Percentiles rank a stretch among this genome's conserved stretches.
Evolutionary conservation across 768 basidiomycete genomes (phyloP).

Genomic region (Agaricus subrufescens): DNA sequence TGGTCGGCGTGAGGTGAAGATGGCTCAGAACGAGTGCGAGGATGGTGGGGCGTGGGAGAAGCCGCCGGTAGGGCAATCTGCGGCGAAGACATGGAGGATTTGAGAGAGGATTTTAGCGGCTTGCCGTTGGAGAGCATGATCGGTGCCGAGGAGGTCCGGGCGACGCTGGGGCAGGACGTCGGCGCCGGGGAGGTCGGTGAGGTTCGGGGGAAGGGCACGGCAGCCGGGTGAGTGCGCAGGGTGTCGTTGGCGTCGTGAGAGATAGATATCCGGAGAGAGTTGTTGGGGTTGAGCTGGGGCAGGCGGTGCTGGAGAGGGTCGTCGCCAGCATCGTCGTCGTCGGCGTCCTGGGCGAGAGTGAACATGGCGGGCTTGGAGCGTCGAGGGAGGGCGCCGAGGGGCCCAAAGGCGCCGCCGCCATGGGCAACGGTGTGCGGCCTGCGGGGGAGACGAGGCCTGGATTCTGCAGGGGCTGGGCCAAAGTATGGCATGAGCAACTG

Average conservation of each 20-base stretch:
- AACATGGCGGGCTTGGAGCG: slow-evolving; percentile 6
- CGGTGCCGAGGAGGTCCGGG: slow-evolving; percentile 32
- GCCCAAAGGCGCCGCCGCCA: slow-evolving; percentile 44
- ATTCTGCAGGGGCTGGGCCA: slow-evolving; percentile 19
- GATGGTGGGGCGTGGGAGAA: slow-evolving; percentile 35
- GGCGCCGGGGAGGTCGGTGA: slow-evolving; percentile 20
- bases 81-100: slow-evolving; percentile 41
- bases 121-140: slow-evolving; percentile 71
- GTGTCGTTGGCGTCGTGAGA: slow-evolving; percentile 18
- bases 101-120: slow-evolving; percentile 84
- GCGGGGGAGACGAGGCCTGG: slow-evolving; percentile 24
- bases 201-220: slow-evolving; percentile 40
- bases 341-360: neutral
- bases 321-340: slow-evolving; percentile 27
- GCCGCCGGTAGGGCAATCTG: slow-evolving; percentile 11
- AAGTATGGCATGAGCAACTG: slow-evolving; percentile 26
- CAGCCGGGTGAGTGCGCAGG: neutral
- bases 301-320: slow-evolving; percentile 8
- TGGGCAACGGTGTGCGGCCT: slow-evolving; percentile 23
- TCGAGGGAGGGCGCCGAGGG: slow-evolving; percentile 42
- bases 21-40: slow-evolving; percentile 48
- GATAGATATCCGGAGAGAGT: slow-evolving; percentile 10
- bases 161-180: slow-evolving; percentile 26
- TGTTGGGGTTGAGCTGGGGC: slow-evolving; percentile 19
- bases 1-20: slow-evolving; percentile 35